Percentiles rank a stretch among this genome's conserved stretches.
Conservation (phyloP, 1,284 basidiomycete species). For the Apiotrichum mycotoxinovorans region DNA sequence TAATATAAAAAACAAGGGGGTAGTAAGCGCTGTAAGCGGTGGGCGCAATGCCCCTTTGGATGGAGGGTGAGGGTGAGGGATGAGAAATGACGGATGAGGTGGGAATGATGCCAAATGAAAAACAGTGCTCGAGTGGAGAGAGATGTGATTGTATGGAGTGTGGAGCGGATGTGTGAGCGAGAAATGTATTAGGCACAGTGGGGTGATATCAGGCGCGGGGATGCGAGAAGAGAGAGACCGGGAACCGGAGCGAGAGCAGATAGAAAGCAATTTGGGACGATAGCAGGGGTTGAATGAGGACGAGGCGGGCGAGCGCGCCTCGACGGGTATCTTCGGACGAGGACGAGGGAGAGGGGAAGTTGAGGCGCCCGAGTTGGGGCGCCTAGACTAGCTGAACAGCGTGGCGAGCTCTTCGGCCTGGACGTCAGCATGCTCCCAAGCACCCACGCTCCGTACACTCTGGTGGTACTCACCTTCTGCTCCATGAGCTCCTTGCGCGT, state of each 20-base stretch:
- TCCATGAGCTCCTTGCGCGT: slow-evolving; percentile 78
- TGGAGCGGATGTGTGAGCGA: too few species aligned
- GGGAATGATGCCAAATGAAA: background rate
- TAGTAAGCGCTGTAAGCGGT: background rate
- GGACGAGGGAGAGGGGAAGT: background rate
- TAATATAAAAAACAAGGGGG: slow-evolving; percentile 1
- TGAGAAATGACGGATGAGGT: background rate
- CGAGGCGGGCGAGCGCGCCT: too few species aligned
- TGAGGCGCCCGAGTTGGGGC: background rate
- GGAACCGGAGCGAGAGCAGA: background rate
- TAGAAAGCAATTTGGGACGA: too few species aligned
- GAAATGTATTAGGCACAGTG: background rate
- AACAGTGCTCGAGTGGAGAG: background rate
- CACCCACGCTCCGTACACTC: background rate
- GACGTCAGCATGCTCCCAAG: slow-evolving; percentile 2
- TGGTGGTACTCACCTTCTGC: slow-evolving; percentile 59
- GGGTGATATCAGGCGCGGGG: too few species aligned
- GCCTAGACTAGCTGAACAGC: slow-evolving; percentile 37
- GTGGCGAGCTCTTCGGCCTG: slow-evolving; percentile 54
- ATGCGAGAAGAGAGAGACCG: background rate
- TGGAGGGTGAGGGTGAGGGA: background rate
- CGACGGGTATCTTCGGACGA: too few species aligned
- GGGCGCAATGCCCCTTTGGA: background rate
- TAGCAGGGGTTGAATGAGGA: too few species aligned
- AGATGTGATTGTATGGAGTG: background rate